Conservation (phyloP, 345 rosid species). For the Lenwebbia sp. region DNA sequence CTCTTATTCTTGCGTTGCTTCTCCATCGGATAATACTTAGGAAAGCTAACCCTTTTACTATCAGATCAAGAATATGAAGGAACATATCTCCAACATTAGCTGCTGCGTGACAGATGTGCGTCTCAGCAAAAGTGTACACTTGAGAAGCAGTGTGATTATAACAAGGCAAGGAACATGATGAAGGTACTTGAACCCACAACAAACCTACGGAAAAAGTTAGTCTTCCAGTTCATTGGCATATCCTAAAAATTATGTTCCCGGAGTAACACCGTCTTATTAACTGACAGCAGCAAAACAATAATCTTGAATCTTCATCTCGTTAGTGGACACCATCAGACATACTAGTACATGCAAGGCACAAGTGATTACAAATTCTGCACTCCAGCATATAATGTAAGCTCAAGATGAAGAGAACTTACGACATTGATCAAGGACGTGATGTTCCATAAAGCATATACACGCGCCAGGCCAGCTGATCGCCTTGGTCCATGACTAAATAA, state of each 20-base stretch:
- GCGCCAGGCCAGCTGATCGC: slow-evolving; percentile 77
- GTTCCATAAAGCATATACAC: slow-evolving; percentile 86
- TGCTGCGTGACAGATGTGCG: not conserved
- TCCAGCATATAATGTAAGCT: not conserved
- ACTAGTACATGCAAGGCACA: not conserved
- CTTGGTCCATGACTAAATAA: slow-evolving; percentile 87
- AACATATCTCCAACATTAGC: not conserved
- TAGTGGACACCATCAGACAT: not conserved
- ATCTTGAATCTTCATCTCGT: not conserved
- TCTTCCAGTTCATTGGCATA: not conserved
- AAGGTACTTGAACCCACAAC: not conserved
- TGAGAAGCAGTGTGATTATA: not conserved
- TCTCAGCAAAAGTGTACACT: not conserved
- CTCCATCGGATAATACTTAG: not conserved
- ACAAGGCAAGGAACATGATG: not conserved
- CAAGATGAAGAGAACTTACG: slow-evolving; percentile 36
- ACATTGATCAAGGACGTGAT: slow-evolving; percentile 65
- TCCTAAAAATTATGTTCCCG: not conserved
- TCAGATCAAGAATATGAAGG: not conserved
- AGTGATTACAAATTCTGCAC: not conserved
- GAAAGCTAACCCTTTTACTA: not conserved
- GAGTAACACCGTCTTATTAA: not conserved
- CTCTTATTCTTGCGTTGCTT: not conserved
- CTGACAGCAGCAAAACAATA: not conserved
- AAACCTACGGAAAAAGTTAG: not conserved